A percentile compares a stretch with the other conserved stretches of the same genome.
Conservation (phyloP, 768 basidiomycete genomes). For the Suillus bovinus region DNA sequence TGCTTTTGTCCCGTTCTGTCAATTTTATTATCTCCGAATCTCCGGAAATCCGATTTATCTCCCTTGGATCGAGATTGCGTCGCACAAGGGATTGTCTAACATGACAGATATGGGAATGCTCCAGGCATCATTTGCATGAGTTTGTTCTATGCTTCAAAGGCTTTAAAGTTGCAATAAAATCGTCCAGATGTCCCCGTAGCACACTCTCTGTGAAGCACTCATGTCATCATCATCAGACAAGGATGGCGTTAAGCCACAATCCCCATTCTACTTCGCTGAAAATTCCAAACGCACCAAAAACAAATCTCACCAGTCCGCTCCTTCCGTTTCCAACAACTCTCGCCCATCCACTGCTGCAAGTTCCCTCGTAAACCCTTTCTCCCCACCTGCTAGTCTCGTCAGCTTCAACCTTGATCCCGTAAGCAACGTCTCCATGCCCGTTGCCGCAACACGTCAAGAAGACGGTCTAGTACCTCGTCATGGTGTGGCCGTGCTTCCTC, state of each 20-base stretch:
- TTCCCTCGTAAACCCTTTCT: conserved; percentile 46
- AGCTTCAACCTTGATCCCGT: conserved; percentile 41
- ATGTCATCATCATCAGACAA: conserved; percentile 2
- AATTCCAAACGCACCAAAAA: not conserved
- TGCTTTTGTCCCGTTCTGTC: not conserved
- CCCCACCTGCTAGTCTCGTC: conserved; percentile 49
- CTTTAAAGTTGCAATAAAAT: not conserved
- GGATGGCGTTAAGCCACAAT: conserved; percentile 2
- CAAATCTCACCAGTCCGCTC: conserved; percentile 26
- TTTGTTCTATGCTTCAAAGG: not conserved
- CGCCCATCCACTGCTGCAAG: conserved; percentile 24
- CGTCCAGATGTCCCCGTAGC: too few species aligned
- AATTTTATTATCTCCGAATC: not conserved
- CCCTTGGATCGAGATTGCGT: conserved; percentile 12
- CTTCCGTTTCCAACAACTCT: conserved; percentile 11
- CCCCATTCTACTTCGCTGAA: conserved; percentile 15
- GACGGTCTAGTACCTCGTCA: conserved; percentile 34
- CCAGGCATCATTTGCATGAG: conserved; percentile 1
- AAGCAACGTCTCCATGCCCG: conserved; percentile 23
- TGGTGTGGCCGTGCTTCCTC: conserved; percentile 43
- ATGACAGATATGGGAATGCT: conserved; percentile 7
- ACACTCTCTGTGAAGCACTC: too few species aligned
- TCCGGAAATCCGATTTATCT: conserved; percentile 12
- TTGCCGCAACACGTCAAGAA: conserved; percentile 14
- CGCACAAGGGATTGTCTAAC: not conserved